A percentile compares a stretch with the other conserved stretches of the same genome.
Conservation (phyloP, 1,284 basidiomycete species). For the Irpex rosettiformis region DNA sequence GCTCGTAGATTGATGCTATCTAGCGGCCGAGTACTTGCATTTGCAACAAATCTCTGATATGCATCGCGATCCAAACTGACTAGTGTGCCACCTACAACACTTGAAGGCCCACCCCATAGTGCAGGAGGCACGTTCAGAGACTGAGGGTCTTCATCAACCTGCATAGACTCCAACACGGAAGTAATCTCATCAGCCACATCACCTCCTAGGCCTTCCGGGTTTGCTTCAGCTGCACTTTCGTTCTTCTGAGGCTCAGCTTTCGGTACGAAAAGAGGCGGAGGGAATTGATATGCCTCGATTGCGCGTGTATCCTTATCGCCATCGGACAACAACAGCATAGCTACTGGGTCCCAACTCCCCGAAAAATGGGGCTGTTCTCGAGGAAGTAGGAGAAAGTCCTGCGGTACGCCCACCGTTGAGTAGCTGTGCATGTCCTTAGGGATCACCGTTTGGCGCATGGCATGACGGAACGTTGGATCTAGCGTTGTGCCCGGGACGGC, state of each 20-base stretch:
- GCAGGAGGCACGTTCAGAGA: slow-evolving; percentile 36
- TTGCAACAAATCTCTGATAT: slow-evolving; percentile 34
- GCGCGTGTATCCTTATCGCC: slow-evolving; percentile 36
- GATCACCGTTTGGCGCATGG: slow-evolving; percentile 60
- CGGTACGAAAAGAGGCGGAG: slow-evolving; percentile 44
- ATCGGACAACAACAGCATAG: slow-evolving; percentile 54
- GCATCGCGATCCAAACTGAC: slow-evolving; percentile 41
- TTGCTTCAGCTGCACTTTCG: slow-evolving; percentile 5
- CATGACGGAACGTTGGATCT: slow-evolving; percentile 53
- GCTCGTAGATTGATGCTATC: slow-evolving; percentile 40
- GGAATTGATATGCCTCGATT: slow-evolving; percentile 52
- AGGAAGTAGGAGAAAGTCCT: slow-evolving; percentile 81
- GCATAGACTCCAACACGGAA: slow-evolving; percentile 40
- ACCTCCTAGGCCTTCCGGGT: slow-evolving; percentile 13
- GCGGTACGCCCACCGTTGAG: slow-evolving; percentile 54
- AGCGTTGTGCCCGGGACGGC: slow-evolving; percentile 36
- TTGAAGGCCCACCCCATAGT: slow-evolving; percentile 38
- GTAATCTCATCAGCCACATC: slow-evolving; percentile 38
- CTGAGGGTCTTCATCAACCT: slow-evolving; percentile 37
- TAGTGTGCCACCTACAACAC: slow-evolving; percentile 39
- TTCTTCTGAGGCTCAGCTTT: slow-evolving; percentile 4
- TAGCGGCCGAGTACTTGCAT: slow-evolving; percentile 16
- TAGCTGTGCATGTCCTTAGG: slow-evolving; percentile 62
- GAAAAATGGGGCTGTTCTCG: slow-evolving; percentile 69
- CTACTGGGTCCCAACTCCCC: slow-evolving; percentile 66